Percentiles rank a stretch among this genome's conserved stretches.
These are phyloP conservation scores for Trichopus zeylanicus DNA, from an alignment of 116 monocot species.

Conservation along the genomic window DNA sequence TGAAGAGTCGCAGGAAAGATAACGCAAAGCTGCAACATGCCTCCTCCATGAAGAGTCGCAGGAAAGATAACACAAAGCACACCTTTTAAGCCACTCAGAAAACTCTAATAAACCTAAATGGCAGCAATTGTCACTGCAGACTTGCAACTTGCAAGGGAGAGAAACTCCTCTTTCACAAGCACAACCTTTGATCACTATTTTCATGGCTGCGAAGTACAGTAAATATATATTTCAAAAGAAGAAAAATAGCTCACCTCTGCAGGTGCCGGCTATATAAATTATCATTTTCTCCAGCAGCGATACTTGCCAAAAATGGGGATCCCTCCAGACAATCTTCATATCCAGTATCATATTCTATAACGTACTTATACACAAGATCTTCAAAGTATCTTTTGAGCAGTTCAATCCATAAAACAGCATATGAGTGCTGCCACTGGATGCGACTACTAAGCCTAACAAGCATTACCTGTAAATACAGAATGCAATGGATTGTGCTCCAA, in stretches of 20 bases:
- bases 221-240: slow-evolving; percentile 66
- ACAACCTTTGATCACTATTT: slow-evolving; percentile 21
- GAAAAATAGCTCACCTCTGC: slow-evolving; percentile 55
- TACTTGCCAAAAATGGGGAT: slow-evolving; percentile 60
- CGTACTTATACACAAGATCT: slow-evolving; percentile 47
- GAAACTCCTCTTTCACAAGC: slow-evolving; percentile 11
- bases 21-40: slow-evolving; percentile 49
- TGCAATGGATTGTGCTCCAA: no score
- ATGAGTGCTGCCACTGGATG: slow-evolving; percentile 21
- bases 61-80: slow-evolving; percentile 56
- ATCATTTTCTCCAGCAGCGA: slow-evolving; percentile 15
- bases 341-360: slow-evolving; percentile 20
- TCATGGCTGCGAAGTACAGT: slow-evolving; percentile 17
- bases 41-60: slow-evolving; percentile 81
- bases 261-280: slow-evolving; percentile 35
- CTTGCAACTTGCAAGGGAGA: slow-evolving; percentile 10
- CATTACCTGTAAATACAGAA: slow-evolving; percentile 51
- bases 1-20: slow-evolving; percentile 66
- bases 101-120: slow-evolving; percentile 38
- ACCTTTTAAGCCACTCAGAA: slow-evolving; percentile 52
- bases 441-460: slow-evolving; percentile 67
- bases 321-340: slow-evolving; percentile 45
- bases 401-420: slow-evolving; percentile 38
- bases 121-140: slow-evolving; percentile 16
- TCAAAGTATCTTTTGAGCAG: slow-evolving; percentile 54